These are phyloP conservation scores for Agrostemma githago DNA, from an alignment of 148 eudicot species.

Conservation along the genomic window DNA sequence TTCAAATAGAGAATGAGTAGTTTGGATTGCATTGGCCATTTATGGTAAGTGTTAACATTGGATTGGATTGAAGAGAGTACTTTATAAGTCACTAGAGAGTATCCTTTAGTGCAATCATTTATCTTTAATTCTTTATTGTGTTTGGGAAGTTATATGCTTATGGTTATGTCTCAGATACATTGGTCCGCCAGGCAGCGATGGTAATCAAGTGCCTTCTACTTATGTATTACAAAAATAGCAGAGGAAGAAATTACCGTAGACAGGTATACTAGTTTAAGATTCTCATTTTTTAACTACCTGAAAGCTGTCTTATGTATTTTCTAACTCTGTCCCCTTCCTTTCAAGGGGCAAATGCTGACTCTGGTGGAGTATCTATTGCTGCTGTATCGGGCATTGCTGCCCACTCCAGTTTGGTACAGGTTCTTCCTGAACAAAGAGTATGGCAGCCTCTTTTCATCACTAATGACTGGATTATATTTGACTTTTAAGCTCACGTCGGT, in stretches of 20 bases:
- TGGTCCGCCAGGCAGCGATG: constrained; percentile 94
- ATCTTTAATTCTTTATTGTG: constrained; percentile 6
- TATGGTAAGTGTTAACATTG: too few species aligned
- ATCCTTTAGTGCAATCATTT: not conserved
- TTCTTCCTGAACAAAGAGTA: constrained; percentile 91
- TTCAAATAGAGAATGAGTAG: too few species aligned
- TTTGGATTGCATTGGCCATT: too few species aligned
- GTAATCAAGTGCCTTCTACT: constrained; percentile 71
- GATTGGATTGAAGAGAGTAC: too few species aligned
- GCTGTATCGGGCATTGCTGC: constrained; percentile 84
- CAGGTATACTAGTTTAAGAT: constrained; percentile 31
- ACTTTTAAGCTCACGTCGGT: constrained; percentile 92
- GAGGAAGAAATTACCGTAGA: constrained; percentile 81
- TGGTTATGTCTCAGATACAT: constrained; percentile 54
- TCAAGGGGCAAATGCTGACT: constrained; percentile 89
- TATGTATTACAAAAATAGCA: constrained; percentile 83
- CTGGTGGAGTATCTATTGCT: constrained; percentile 77
- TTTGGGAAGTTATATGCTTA: constrained; percentile 7
- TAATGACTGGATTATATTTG: constrained; percentile 83
- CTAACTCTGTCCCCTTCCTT: constrained; percentile 15
- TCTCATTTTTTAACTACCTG: not conserved
- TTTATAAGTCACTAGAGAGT: not conserved
- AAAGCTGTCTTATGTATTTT: not conserved
- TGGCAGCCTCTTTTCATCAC: constrained; percentile 88
- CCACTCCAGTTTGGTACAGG: constrained; percentile 93